These are phyloP conservation scores for Monosporascus sp. DNA, from an alignment of 2,329 filamentous ascomycete species.

Conservation along the genomic window DNA sequence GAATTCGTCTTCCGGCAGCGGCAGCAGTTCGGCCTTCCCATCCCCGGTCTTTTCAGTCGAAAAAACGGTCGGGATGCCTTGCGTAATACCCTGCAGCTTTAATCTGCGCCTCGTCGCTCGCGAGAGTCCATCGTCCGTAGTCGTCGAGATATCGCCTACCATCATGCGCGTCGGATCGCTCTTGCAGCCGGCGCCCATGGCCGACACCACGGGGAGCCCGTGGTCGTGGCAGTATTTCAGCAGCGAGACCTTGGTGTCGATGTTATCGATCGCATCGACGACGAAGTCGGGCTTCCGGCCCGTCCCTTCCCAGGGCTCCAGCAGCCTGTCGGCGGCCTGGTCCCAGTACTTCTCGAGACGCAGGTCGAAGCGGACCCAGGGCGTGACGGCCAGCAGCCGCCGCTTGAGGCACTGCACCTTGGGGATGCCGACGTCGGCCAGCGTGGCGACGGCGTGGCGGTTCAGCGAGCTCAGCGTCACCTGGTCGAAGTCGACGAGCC, in stretches of 20 bases:
- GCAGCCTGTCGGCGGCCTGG: slow-evolving; percentile 56
- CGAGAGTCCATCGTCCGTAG: slow-evolving; percentile 83
- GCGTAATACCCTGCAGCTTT: slow-evolving; percentile 70
- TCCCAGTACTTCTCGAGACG: slow-evolving; percentile 77
- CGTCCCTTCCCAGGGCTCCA: slow-evolving; percentile 57
- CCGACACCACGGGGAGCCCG: slow-evolving; percentile 76
- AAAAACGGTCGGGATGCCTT: slow-evolving; percentile 86
- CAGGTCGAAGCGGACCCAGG: slow-evolving; percentile 88
- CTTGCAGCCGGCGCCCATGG: slow-evolving; percentile 96
- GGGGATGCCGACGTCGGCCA: slow-evolving; percentile 86
- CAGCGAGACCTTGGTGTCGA: slow-evolving; percentile 89
- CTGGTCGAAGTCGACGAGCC: slow-evolving; percentile 95
- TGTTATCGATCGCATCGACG: slow-evolving; percentile 98
- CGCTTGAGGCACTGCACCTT: slow-evolving; percentile 84
- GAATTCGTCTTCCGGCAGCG: slow-evolving; percentile 82
- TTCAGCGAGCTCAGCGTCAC: slow-evolving; percentile 92
- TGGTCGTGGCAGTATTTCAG: slow-evolving; percentile 81
- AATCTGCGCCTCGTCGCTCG: slow-evolving; percentile 75
- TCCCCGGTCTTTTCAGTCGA: slow-evolving; percentile 86
- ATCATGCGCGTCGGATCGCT: slow-evolving; percentile 77
- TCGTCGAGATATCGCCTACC: slow-evolving; percentile 84
- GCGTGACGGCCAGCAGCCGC: slow-evolving; percentile 77
- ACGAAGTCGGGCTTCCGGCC: slow-evolving; percentile 73
- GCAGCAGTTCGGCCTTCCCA: slow-evolving; percentile 85
- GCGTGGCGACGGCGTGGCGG: slow-evolving; percentile 88